These are phyloP conservation scores for Candida tetrigidarum DNA, from an alignment of 1,139 yeast species.

Conservation along the genomic window DNA sequence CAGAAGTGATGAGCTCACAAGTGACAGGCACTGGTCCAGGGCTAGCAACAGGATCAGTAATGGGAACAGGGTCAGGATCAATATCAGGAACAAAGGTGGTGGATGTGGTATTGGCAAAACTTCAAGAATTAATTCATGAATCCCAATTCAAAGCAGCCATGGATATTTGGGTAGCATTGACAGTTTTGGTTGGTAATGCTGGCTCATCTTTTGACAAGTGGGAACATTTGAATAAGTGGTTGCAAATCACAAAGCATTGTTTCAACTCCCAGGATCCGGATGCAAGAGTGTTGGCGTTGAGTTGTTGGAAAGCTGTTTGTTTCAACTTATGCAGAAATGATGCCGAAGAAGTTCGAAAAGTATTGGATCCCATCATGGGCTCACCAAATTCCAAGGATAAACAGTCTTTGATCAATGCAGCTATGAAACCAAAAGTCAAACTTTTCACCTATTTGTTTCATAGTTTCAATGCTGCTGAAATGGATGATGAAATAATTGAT, in stretches of 20 bases:
- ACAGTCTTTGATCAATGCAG: conserved; percentile 20
- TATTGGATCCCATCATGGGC: conserved; percentile 23
- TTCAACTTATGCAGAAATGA: conserved; percentile 42
- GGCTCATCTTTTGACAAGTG: conserved; percentile 36
- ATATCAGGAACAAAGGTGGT: conserved; percentile 22
- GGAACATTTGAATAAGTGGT: conserved; percentile 37
- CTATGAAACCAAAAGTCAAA: conserved; percentile 31
- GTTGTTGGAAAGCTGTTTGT: conserved; percentile 42
- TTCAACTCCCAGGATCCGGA: conserved; percentile 27
- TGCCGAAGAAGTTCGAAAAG: conserved; percentile 26
- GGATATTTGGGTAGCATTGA: conserved; percentile 48
- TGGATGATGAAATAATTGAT: conserved; percentile 31
- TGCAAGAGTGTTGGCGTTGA: conserved; percentile 34
- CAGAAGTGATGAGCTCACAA: conserved; percentile 11
- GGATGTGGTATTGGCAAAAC: conserved; percentile 28
- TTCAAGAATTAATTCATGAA: conserved; percentile 29
- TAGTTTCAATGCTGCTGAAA: conserved; percentile 26
- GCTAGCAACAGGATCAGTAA: no score
- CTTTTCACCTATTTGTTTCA: conserved; percentile 34
- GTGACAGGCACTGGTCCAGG: no score
- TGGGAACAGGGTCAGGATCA: no score
- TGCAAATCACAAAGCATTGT: conserved; percentile 35
- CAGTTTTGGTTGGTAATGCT: conserved; percentile 30
- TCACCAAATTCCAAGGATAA: conserved; percentile 19
- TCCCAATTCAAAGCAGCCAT: conserved; percentile 38